These are phyloP conservation scores for Gossypium thurberi DNA, from an alignment of 345 rosid genomes.

Conservation along the genomic window DNA sequence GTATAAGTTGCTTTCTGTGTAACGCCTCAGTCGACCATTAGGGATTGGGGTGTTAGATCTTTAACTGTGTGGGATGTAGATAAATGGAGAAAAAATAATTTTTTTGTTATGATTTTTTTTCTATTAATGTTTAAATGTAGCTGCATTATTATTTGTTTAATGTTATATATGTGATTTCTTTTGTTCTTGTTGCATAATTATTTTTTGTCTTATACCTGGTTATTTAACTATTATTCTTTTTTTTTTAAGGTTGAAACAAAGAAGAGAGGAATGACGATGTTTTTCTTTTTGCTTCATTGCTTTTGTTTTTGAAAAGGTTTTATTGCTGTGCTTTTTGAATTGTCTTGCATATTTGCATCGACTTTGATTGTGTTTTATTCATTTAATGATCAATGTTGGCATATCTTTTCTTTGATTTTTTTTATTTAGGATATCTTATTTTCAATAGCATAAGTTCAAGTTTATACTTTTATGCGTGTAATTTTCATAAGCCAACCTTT, in stretches of 20 bases:
- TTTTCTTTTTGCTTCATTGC: background rate
- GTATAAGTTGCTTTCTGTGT: too few species aligned
- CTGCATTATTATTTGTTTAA: background rate
- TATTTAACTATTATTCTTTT: background rate
- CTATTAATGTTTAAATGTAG: background rate
- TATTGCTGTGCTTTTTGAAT: background rate
- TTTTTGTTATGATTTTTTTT: background rate
- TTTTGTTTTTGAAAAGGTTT: background rate
- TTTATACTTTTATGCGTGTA: background rate
- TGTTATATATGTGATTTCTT: background rate
- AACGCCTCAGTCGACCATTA: too few species aligned
- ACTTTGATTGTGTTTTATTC: conserved; percentile 5
- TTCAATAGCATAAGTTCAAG: background rate
- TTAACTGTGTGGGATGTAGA: background rate
- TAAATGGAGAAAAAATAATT: background rate
- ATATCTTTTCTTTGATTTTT: background rate
- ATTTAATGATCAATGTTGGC: conserved; percentile 7
- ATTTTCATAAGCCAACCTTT: background rate
- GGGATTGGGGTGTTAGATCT: too few species aligned
- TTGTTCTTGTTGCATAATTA: background rate
- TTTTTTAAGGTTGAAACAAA: background rate
- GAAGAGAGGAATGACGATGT: background rate
- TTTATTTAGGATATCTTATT: background rate
- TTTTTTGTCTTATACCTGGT: background rate
- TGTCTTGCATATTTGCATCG: background rate